phyloP scores from a whole-genome alignment of 2,329 filamentous ascomycete genomes.

The Aureobasidium sp. region DNA sequence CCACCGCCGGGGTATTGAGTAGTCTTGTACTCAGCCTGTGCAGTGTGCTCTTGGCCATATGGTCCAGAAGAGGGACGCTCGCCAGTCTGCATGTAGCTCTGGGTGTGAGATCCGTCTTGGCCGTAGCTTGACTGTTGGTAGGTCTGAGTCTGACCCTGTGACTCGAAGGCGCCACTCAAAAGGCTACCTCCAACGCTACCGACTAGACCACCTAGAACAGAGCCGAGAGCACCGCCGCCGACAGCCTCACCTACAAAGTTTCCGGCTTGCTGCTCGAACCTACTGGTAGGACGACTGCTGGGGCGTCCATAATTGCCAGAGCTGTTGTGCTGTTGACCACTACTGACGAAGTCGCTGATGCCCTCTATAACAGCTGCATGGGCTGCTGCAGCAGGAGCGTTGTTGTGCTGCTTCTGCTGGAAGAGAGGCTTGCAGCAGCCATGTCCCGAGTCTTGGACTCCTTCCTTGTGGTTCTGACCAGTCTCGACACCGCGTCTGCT shows the following conservation, averaged over 20 bases:
- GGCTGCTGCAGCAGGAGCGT: constrained; percentile 34
- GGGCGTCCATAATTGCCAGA: constrained; percentile 24
- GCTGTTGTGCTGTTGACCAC: constrained; percentile 9
- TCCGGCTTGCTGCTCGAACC: constrained; percentile 31
- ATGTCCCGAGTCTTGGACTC: constrained; percentile 74
- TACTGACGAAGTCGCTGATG: constrained; percentile 22
- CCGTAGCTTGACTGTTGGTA: constrained; percentile 47
- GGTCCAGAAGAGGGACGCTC: constrained; percentile 29
- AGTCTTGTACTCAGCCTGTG: constrained; percentile 52
- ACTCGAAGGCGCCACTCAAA: constrained; percentile 52
- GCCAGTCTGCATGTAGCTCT: constrained; percentile 55
- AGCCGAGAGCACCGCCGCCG: constrained; percentile 58
- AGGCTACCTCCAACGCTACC: constrained; percentile 51
- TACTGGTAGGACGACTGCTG: constrained; percentile 30
- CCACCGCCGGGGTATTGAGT: constrained; percentile 53
- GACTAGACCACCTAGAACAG: constrained; percentile 62
- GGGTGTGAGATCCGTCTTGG: constrained; percentile 53
- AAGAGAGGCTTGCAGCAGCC: constrained; percentile 73
- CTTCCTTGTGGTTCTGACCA: constrained; percentile 79
- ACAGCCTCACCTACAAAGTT: constrained; percentile 51
- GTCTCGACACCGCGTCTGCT: constrained; percentile 68
- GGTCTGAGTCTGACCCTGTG: constrained; percentile 38
- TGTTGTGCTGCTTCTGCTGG: constrained; percentile 56
- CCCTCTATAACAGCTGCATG: constrained; percentile 30
- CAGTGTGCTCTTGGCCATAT: constrained; percentile 42